These are phyloP conservation scores for Apophysomyces trapeziformis DNA, from an alignment of 371 early-diverging fungal genomes.

Conservation along the genomic window DNA sequence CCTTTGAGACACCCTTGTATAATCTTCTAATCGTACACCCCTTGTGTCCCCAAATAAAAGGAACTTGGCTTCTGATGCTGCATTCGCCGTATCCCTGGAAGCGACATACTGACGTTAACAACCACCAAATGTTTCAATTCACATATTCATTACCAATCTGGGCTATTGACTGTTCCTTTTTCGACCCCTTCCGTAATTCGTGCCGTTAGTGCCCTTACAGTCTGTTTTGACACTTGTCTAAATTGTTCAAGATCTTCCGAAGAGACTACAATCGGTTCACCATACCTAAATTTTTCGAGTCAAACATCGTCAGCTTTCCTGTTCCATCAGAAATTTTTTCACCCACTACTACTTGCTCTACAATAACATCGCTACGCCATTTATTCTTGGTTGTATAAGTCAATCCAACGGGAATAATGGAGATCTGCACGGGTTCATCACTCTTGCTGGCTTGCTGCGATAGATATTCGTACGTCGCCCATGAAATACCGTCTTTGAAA, in stretches of 20 bases:
- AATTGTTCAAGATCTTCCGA: constrained; percentile 43
- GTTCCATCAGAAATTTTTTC: background rate
- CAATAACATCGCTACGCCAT: constrained; percentile 60
- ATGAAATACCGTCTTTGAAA: constrained; percentile 60
- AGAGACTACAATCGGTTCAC: constrained; percentile 48
- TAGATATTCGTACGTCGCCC: constrained; percentile 55
- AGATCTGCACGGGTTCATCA: constrained; percentile 12
- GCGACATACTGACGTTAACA: background rate
- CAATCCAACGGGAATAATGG: constrained; percentile 58
- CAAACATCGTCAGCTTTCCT: background rate
- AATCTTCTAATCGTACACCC: constrained; percentile 46
- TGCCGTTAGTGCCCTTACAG: constrained; percentile 55
- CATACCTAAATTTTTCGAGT: constrained; percentile 36
- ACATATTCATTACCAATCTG: constrained; percentile 47
- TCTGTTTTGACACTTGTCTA: constrained; percentile 37
- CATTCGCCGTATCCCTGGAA: constrained; percentile 56
- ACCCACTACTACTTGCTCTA: constrained; percentile 42
- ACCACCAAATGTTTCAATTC: background rate
- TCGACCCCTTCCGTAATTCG: constrained; percentile 52
- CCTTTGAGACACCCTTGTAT: constrained; percentile 56
- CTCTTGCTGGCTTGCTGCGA: constrained; percentile 26
- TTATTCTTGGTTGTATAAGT: constrained; percentile 60
- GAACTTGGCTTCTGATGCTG: constrained; percentile 45
- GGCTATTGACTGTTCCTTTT: constrained; percentile 58
- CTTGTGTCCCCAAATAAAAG: constrained; percentile 53